phyloP scores from a whole-genome alignment of 1,284 basidiomycete species.

The Abortiporus biennis region DNA sequence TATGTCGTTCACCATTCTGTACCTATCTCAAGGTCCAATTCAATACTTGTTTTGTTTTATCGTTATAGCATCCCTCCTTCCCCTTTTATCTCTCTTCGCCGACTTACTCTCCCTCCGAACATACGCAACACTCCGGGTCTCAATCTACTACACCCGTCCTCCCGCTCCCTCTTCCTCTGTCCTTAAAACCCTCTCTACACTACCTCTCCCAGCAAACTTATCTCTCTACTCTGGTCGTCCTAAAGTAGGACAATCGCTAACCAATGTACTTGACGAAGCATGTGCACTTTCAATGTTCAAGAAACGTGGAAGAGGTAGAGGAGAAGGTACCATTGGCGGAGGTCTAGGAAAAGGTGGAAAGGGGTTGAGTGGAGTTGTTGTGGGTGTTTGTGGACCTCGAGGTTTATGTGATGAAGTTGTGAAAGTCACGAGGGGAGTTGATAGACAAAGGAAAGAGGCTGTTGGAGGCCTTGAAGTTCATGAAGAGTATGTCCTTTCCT shows the following conservation, averaged over 20 bases:
- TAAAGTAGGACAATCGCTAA: slow-evolving; percentile 37
- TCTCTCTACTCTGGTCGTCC: slow-evolving; percentile 47
- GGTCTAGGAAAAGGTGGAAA: slow-evolving; percentile 19
- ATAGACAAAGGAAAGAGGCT: slow-evolving; percentile 40
- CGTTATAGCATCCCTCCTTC: slow-evolving; percentile 39
- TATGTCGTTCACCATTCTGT: slow-evolving; percentile 20
- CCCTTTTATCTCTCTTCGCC: slow-evolving; percentile 49
- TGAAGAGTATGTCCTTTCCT: slow-evolving; percentile 47
- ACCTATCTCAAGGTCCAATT: too few relatives aligned
- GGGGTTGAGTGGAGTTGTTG: slow-evolving; percentile 43
- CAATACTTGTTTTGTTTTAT: too few relatives aligned
- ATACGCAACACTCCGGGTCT: slow-evolving; percentile 36
- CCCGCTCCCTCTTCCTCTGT: slow-evolving; percentile 10
- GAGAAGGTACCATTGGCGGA: slow-evolving; percentile 9
- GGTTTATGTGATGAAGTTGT: slow-evolving; percentile 50
- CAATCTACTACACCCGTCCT: slow-evolving; percentile 59
- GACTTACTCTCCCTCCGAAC: slow-evolving; percentile 38
- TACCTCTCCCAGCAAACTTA: slow-evolving; percentile 34
- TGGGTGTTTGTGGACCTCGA: slow-evolving; percentile 63
- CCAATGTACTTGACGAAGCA: slow-evolving; percentile 43
- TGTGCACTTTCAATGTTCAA: slow-evolving; percentile 16
- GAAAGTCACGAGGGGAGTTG: slow-evolving; percentile 43
- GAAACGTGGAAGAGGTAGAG: slow-evolving; percentile 14
- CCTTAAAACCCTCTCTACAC: slow-evolving; percentile 24
- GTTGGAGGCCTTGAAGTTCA: slow-evolving; percentile 68